A percentile compares a stretch with the other conserved stretches of the same genome.
Conservation (phyloP, 2,329 filamentous ascomycete genomes). For the Penicillium sp. region DNA sequence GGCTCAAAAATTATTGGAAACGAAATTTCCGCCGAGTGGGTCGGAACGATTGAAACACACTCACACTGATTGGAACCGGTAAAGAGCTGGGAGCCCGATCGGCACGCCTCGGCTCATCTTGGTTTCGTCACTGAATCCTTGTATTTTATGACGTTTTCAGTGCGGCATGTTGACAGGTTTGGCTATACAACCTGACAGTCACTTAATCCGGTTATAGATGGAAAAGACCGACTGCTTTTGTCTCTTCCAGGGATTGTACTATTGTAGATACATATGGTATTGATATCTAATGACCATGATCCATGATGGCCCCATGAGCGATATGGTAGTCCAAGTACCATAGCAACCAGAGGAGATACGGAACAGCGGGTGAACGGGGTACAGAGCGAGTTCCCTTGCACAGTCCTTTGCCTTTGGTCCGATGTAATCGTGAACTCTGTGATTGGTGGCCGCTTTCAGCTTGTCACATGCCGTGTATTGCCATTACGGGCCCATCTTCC, state of each 20-base stretch:
- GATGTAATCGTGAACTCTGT: slow-evolving; percentile 20
- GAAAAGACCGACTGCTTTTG: background rate
- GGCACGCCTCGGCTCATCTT: slow-evolving; percentile 33
- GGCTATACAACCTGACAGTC: background rate
- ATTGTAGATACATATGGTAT: background rate
- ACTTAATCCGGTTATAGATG: background rate
- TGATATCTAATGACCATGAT: background rate
- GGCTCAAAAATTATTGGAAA: slow-evolving; percentile 14
- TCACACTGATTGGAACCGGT: slow-evolving; percentile 25
- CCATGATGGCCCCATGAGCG: background rate
- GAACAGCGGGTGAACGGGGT: slow-evolving; percentile 9
- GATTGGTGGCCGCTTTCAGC: slow-evolving; percentile 19
- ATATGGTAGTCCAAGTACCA: background rate
- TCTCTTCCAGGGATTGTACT: background rate
- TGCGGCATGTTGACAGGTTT: slow-evolving; percentile 1
- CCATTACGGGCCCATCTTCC: slow-evolving; percentile 7
- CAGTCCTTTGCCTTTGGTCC: slow-evolving; percentile 15
- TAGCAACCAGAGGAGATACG: slow-evolving; percentile 4
- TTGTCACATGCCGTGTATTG: slow-evolving; percentile 27
- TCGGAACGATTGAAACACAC: slow-evolving; percentile 23
- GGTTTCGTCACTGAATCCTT: slow-evolving; percentile 26
- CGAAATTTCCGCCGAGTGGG: slow-evolving; percentile 28
- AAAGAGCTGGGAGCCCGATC: slow-evolving; percentile 20
- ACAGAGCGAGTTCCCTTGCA: slow-evolving; percentile 9
- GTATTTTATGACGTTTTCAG: slow-evolving; percentile 25